Evolutionary conservation across 495 filamentous ascomycete genomes (phyloP).

Genomic region (Aspergillus heteromorphus): DNA sequence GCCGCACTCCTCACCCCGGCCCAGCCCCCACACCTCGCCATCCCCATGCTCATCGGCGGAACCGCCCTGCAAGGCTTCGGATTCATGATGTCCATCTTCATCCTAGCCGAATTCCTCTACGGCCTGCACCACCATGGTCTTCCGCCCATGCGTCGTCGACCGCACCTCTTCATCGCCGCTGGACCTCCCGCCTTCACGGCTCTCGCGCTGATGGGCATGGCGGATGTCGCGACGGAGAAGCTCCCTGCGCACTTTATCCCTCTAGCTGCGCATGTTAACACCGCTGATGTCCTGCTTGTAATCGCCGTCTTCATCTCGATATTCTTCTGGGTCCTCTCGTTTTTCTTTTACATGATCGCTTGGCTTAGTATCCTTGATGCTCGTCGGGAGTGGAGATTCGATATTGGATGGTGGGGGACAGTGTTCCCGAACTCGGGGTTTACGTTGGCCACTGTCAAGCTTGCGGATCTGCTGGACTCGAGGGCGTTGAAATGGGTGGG

Average conservation of each 20-base stretch:
- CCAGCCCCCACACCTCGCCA: constrained; percentile 15
- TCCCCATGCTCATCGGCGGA: constrained; percentile 25
- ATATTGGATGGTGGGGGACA: constrained; percentile 25
- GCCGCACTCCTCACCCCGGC: constrained; percentile 15
- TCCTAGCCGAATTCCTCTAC: constrained; percentile 36
- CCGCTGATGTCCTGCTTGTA: constrained; percentile 27
- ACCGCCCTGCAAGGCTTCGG: constrained; percentile 26
- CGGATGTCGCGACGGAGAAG: constrained; percentile 23
- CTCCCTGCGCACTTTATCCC: constrained; percentile 17
- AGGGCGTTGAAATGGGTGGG: constrained; percentile 26
- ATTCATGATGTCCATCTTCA: constrained; percentile 21
- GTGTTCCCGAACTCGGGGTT: constrained; percentile 32
- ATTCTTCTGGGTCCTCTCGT: constrained; percentile 27
- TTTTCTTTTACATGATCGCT: constrained; percentile 41
- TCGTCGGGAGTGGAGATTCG: constrained; percentile 27
- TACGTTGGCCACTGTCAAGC: constrained; percentile 26
- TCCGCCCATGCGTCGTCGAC: constrained; percentile 30
- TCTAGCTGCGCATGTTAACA: neutral
- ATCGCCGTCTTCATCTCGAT: constrained; percentile 39
- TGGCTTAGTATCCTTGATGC: constrained; percentile 21
- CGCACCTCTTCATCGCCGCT: constrained; percentile 60
- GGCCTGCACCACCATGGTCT: constrained; percentile 47
- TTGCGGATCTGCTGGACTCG: constrained; percentile 25
- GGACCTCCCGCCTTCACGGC: constrained; percentile 56
- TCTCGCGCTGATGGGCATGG: constrained; percentile 53